phyloP scores from a whole-genome alignment of 2,329 filamentous ascomycete genomes.

The Aspergillus latus region DNA sequence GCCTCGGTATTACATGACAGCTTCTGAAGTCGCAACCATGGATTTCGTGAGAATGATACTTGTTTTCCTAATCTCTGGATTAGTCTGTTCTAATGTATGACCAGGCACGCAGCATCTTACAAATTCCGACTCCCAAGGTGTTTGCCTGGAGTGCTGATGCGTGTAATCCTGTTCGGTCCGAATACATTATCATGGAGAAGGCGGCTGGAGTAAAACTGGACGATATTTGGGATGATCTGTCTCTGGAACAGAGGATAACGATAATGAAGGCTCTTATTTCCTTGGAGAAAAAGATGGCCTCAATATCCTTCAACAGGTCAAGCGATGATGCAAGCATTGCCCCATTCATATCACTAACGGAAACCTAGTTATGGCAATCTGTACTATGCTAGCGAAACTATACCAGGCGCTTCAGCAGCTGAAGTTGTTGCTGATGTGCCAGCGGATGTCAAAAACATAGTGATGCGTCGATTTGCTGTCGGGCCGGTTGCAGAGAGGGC shows the following conservation, averaged over 20 bases:
- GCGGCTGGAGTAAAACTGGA: constrained; percentile 18
- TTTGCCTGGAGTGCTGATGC: constrained; percentile 18
- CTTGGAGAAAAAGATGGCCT: background rate
- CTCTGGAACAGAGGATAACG: background rate
- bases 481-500: constrained; percentile 36
- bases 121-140: constrained; percentile 22
- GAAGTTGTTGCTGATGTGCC: background rate
- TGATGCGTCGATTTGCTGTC: constrained; percentile 36
- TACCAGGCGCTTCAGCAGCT: background rate
- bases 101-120: constrained; percentile 20
- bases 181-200: constrained; percentile 27
- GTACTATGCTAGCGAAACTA: background rate
- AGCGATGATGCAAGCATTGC: background rate
- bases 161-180: constrained; percentile 20
- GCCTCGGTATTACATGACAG: constrained; percentile 14
- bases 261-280: background rate
- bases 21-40: constrained; percentile 26
- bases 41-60: constrained; percentile 20
- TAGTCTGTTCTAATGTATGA: background rate
- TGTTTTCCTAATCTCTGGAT: background rate
- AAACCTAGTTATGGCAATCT: background rate
- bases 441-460: constrained; percentile 31
- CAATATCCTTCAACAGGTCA: background rate
- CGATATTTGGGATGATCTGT: constrained; percentile 21
- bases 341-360: background rate